Evolutionary conservation across 805 yeast genomes (phyloP), one percentile per base, ranked within the genome.

Genomic region (Osmozyma mogii): DNA sequence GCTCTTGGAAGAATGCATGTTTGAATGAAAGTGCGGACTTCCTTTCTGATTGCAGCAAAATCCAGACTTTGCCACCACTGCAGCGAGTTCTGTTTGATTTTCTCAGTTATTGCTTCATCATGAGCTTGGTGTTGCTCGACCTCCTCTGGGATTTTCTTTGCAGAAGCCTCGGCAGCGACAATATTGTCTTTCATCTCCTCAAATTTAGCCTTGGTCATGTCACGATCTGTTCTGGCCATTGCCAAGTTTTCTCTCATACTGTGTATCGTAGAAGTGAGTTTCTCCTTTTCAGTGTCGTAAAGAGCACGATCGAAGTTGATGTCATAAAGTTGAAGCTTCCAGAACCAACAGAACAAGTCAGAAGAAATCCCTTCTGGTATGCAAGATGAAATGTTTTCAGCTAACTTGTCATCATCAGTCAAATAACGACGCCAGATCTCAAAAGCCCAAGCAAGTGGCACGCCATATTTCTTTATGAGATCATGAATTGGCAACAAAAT

Each of bases 241-340:
- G 48, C 34, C 8, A 69, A 41, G 20, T 59, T 56, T 29, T 58
- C 65, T 17, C 47, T 52, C 17, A 64, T 45, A 5, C 65, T 53
- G 15, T 48, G 48, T 3, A 60, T 49, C 17, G 49, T 54, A 1
- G 58, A 51, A 19, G 52, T 47, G 10, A 73, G 43, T 34, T 65
- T 72, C 2, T 44, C 40, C 15, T 56, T 41, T 36, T 75, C 78
- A 3, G 47, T 45, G 9, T 60, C 61, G 47, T 88, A 87, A 2
- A 72, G 47, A 1, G 46, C 40, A 5, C 56, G 55, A 2, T 72
- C 67, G 46, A 55, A 78, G 36, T 71, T 69, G 18, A 87, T 71
- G 44, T 87, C 95, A 45, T 80, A 77, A 6, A 84, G 54, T 0
- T 79, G 68, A 19, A 81, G 58, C 37, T 64, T 72, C 96, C 95